These are phyloP conservation scores for Porpolomopsis calyptriformis DNA, from an alignment of 768 basidiomycete genomes.

Conservation along the genomic window DNA sequence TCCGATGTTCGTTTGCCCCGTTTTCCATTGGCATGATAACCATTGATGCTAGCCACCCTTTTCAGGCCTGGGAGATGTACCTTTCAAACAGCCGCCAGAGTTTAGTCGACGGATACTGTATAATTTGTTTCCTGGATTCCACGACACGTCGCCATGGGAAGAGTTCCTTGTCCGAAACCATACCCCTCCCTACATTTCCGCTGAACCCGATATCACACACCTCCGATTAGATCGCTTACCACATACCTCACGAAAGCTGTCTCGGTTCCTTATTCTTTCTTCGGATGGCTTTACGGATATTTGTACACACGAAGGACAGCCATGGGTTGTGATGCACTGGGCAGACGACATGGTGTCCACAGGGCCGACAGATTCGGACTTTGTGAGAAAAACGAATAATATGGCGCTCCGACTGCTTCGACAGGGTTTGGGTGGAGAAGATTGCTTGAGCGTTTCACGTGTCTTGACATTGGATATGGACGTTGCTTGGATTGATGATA, in stretches of 20 bases:
- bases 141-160: slow-evolving; percentile 54
- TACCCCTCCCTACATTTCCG: slow-evolving; percentile 58
- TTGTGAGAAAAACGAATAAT: slow-evolving; percentile 23
- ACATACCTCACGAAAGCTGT: slow-evolving; percentile 9
- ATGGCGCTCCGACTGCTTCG: slow-evolving; percentile 50
- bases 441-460: slow-evolving; percentile 41
- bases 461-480: slow-evolving; percentile 57
- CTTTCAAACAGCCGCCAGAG: slow-evolving; percentile 63
- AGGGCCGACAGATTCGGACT: slow-evolving; percentile 6
- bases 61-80: slow-evolving; percentile 57
- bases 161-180: slow-evolving; percentile 51
- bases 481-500: slow-evolving; percentile 58
- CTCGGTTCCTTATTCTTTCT: slow-evolving; percentile 50
- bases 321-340: slow-evolving; percentile 42
- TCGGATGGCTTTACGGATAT: slow-evolving; percentile 61
- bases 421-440: slow-evolving; percentile 47
- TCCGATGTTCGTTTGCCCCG: slow-evolving; percentile 46
- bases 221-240: slow-evolving; percentile 29
- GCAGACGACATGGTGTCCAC: slow-evolving; percentile 30
- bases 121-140: slow-evolving; percentile 52
- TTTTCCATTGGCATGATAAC: neutral
- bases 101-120: slow-evolving; percentile 59
- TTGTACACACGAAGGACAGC: slow-evolving; percentile 38
- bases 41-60: neutral
- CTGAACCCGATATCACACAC: slow-evolving; percentile 54